Evolutionary conservation across 495 filamentous ascomycete species (phyloP).

Genomic region (Podospora tetraspora): DNA sequence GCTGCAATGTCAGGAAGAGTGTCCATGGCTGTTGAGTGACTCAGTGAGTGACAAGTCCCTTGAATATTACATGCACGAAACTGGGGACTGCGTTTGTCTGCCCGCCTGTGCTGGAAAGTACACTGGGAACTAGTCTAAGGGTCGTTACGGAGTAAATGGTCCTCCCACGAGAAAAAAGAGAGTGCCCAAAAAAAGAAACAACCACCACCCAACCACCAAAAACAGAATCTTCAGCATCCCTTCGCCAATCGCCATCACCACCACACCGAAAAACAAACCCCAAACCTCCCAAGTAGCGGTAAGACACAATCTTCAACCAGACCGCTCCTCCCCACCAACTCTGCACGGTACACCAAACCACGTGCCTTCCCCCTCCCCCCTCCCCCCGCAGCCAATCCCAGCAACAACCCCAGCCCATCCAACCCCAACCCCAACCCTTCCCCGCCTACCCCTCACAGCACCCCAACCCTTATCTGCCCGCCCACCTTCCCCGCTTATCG

Average conservation of each 20-base stretch:
- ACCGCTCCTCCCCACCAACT: background rate
- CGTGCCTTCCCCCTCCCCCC: background rate
- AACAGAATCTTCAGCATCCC: background rate
- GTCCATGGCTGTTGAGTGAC: background rate
- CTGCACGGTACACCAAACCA: background rate
- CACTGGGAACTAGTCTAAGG: no score
- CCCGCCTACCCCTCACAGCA: background rate
- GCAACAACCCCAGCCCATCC: background rate
- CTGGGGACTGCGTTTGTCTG: no score
- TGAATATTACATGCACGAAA: no score
- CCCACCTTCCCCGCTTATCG: no score
- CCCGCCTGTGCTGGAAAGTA: no score
- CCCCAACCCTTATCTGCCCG: background rate
- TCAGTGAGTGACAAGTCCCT: no score
- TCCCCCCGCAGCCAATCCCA: background rate
- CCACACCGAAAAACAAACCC: background rate
- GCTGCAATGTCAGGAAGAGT: no score
- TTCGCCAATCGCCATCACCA: background rate
- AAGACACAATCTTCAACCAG: background rate
- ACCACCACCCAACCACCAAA: background rate
- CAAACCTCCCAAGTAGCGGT: background rate
- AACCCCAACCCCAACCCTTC: background rate
- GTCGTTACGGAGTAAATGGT: background rate
- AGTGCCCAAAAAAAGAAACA: background rate
- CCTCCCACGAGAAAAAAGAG: background rate